Base-by-base conservation (phyloP, 805 yeast genomes). In the Ogataea parapolymorpha region DNA sequence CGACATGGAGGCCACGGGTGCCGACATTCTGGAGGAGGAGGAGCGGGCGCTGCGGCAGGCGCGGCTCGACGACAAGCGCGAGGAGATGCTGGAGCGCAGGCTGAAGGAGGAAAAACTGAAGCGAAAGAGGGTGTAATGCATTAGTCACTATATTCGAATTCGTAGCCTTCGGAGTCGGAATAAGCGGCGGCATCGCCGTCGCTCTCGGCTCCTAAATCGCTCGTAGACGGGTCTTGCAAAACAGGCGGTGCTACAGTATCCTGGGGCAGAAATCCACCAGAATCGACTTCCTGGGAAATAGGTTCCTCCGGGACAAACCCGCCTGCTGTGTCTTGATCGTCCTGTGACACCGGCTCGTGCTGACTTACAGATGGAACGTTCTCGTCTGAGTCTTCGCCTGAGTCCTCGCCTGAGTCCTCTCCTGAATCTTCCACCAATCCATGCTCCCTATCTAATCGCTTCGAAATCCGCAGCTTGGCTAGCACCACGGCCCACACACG, bases 1-100 rank as follows among this genome's bases (percentile, higher is more conserved):
- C 43, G 88, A 86, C 54, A 91, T 93, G 97, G 98, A 91, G 58
- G 96, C 96, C 3, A 83, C 93, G 1, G 97, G 96, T 20, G 81
- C 81, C 20, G 97, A 91, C 48, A 79, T 93, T 17, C 66, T 88
- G 30, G 85, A 78, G 42, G 99, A 91, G 55, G 99, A 91, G 62
- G 75, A 68, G 46, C 56, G 75, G 25, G 82, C 96, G 10, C 69
- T 79, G 26, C 72, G 72, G 36, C 74, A 72, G 40, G 99, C 95
- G 0, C 73, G 76, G 50, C 48, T 72, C 28, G 99, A 93, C 58
- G 99, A 91, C 56, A 66, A 71, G 35, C 66, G 73, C 38, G 97
- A 90, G 58, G 77, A 77, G 54, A 76, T 68, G 39, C 71, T 79
- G 55, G 79, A 84, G 48, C 77, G 71, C 45, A 61, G 58, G 44